A percentile compares a stretch with the other conserved stretches of the same genome.
These are phyloP conservation scores for Penicillium sp. DNA, from an alignment of 2,329 filamentous ascomycete genomes.

Conservation along the genomic window DNA sequence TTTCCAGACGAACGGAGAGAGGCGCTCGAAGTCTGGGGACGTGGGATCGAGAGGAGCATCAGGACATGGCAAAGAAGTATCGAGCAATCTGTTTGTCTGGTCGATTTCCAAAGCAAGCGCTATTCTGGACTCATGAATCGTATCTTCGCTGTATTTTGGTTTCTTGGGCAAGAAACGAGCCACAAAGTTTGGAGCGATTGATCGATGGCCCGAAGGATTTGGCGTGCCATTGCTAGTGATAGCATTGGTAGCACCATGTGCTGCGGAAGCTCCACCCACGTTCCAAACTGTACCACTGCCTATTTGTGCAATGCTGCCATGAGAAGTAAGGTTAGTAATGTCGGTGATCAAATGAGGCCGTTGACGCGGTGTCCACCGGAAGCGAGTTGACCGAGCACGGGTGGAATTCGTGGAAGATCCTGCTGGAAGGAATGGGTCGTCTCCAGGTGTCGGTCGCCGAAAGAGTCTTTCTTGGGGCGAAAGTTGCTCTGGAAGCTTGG, in stretches of 20 bases:
- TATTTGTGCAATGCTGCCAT: slow-evolving; percentile 48
- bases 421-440: slow-evolving; percentile 57
- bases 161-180: slow-evolving; percentile 57
- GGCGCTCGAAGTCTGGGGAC: slow-evolving; percentile 31
- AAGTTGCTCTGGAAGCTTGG: slow-evolving; percentile 51
- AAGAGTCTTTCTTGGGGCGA: slow-evolving; percentile 50
- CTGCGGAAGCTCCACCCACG: slow-evolving; percentile 69
- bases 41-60: slow-evolving; percentile 27
- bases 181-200: slow-evolving; percentile 67
- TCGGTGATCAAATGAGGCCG: slow-evolving; percentile 39
- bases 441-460: slow-evolving; percentile 45
- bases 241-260: slow-evolving; percentile 46
- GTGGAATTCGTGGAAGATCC: slow-evolving; percentile 28
- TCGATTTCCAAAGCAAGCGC: slow-evolving; percentile 82
- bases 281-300: slow-evolving; percentile 75
- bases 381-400: slow-evolving; percentile 14
- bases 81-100: slow-evolving; percentile 66
- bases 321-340: slow-evolving; percentile 13
- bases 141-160: slow-evolving; percentile 61
- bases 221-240: slow-evolving; percentile 64
- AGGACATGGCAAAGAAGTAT: slow-evolving; percentile 44
- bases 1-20: slow-evolving; percentile 41
- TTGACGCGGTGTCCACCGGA: slow-evolving; percentile 28
- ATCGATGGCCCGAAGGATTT: slow-evolving; percentile 67
- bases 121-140: slow-evolving; percentile 72